Conservation (phyloP, 2,329 filamentous ascomycete species). For the Curvularia verruculosa region DNA sequence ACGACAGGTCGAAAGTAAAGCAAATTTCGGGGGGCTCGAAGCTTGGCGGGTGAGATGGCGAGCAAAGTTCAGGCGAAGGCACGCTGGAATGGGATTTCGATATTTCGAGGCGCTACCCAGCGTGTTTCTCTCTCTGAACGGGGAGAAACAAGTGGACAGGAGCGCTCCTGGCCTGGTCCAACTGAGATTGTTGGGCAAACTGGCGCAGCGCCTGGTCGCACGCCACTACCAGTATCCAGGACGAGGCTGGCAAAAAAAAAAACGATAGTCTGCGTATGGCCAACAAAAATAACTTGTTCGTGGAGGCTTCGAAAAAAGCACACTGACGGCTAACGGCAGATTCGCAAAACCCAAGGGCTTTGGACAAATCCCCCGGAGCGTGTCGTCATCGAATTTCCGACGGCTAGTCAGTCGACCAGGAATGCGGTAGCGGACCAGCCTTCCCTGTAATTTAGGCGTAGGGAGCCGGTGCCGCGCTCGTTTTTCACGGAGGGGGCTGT, state of each 20-base stretch:
- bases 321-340: neutral
- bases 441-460: constrained; percentile 3
- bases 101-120: neutral
- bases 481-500: constrained; percentile 4
- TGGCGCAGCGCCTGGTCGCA: neutral
- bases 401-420: constrained; percentile 1
- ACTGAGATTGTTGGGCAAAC: constrained; percentile 3
- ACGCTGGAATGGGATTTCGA: neutral
- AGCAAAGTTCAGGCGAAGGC: neutral
- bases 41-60: neutral
- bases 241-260: constrained; percentile 1
- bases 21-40: neutral
- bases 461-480: constrained; percentile 12
- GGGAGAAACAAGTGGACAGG: neutral
- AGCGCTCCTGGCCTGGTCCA: neutral
- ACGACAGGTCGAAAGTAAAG: neutral
- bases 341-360: neutral
- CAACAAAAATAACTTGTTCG: neutral
- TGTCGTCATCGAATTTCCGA: constrained; percentile 5
- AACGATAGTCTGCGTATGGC: neutral
- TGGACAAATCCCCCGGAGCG: neutral
- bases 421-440: neutral
- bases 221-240: neutral
- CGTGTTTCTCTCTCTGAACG: neutral
- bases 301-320: neutral